phyloP scores from a whole-genome alignment of 305 asterid genomes.

The Striga hermonthica region DNA sequence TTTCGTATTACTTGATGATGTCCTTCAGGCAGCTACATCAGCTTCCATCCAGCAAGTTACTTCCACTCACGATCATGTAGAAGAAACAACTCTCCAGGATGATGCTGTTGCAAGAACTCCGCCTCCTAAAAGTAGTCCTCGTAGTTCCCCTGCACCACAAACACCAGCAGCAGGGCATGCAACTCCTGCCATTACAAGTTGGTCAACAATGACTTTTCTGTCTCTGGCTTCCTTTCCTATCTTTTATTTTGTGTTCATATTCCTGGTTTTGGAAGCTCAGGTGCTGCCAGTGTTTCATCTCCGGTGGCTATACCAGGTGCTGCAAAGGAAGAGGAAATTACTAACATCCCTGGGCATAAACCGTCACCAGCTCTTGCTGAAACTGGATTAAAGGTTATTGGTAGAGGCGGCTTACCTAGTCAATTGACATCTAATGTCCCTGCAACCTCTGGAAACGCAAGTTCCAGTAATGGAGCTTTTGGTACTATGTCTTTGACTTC shows the following conservation, averaged over 20 bases:
- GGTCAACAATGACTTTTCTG: slow-evolving; percentile 35
- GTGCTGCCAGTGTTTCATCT: slow-evolving; percentile 51
- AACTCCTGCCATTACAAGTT: slow-evolving; percentile 50
- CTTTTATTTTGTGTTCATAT: slow-evolving; percentile 33
- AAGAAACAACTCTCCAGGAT: slow-evolving; percentile 66
- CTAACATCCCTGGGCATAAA: slow-evolving; percentile 58
- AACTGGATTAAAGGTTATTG: slow-evolving; percentile 58
- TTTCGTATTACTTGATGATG: slow-evolving; percentile 27
- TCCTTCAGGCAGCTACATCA: slow-evolving; percentile 50
- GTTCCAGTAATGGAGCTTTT: slow-evolving; percentile 50
- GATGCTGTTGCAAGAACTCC: slow-evolving; percentile 73
- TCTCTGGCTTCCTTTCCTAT: slow-evolving; percentile 29
- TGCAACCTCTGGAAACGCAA: slow-evolving; percentile 51
- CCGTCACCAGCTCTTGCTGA: slow-evolving; percentile 70
- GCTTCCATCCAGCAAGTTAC: slow-evolving; percentile 52
- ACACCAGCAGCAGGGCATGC: slow-evolving; percentile 63
- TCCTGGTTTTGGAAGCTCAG: slow-evolving; percentile 39
- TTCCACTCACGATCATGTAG: slow-evolving; percentile 56
- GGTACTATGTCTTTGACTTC: slow-evolving; percentile 45
- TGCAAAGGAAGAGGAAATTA: slow-evolving; percentile 66
- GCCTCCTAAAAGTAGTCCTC: slow-evolving; percentile 59
- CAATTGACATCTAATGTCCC: slow-evolving; percentile 56
- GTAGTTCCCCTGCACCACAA: slow-evolving; percentile 62
- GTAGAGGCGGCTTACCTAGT: slow-evolving; percentile 64
- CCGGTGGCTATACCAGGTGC: slow-evolving; percentile 48